Base-by-base conservation (phyloP, 1,139 yeast species). In the Nematodospora anomalae region DNA sequence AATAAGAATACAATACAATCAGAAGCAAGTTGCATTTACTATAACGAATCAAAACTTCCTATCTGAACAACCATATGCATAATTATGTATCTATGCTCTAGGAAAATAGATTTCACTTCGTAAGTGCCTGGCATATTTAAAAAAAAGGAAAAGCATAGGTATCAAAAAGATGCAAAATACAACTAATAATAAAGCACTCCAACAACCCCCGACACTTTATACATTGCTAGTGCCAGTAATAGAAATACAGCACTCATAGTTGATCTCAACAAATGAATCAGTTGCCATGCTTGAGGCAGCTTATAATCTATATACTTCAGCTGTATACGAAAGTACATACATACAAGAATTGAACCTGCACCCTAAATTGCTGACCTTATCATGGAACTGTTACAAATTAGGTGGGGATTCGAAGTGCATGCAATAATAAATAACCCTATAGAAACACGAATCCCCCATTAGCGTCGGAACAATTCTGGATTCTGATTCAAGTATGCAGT, bases 201-300 rank as follows among this genome's bases (percentile, higher is more conserved):
- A 67, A 21, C 68, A 71, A 64, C 56, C 2, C 65, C 69, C 50
- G 66, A 39, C 12, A 47, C 52, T 20, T 50, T 51, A 42, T 64
- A 67, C 72, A 67, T 65, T 40, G 58, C 57, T 16, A 56, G 37
- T 6, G 69, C 71, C 47, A 67, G 67, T 16, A 67, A 47, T 2
- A 72, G 73, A 42, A 67, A 67, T 21, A 56, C 56, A 26, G 67
- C 69, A 4, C 70, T 63, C 55, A 67, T 60, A 4, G 62, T 35
- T 3, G 69, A 64, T 33, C 74, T 49, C n/a, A 33, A 64, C 58
- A 35, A 67, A 59, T 4, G 71, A 63, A 28, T 67, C 67, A 1
- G 68, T 64, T 1, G 71, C 71, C 47, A 67, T 66, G 4, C 71
- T 65, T 10, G 68, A 62, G 3, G 73, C 74, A 1, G 73, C 65